Base-by-base conservation (phyloP, 139 green algal species). In the Chlorella vulgaris region DNA sequence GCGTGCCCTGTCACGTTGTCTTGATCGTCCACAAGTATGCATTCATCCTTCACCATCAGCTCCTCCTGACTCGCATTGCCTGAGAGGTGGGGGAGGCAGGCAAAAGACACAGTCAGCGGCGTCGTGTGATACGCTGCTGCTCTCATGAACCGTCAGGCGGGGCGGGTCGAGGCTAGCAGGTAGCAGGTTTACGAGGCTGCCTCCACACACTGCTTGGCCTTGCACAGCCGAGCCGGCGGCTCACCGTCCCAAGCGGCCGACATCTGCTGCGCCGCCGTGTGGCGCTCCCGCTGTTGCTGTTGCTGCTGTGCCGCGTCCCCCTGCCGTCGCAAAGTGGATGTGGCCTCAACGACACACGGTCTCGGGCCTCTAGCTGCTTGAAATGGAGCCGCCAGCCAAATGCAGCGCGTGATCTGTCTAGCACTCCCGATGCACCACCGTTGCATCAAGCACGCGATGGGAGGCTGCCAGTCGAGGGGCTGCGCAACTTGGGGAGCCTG, bases 1-100 rank as follows among this genome's bases (percentile, higher is more conserved):
- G 87, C 89, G 38, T 92, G 86, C 19, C 96, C 93, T 0, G 89
- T 73, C 21, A 98, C 87, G 10, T 81, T 50, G 75, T 99, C 96
- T 4, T 86, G 28, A n/a, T 94, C 88, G 63, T 99, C 86, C 31
- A 99, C 94, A 19, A 98, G 66, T 39, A 99, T 95, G 87, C 95
- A 98, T 69, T 95, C 86, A 70, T 98, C 95, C 61, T 86, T 87
- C 19, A 87, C 66, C 95, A 98, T 98, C 51, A 96, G 90, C 43
- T 97, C 94, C 47, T 93, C 74, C 85, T 98, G 94, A 6, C 73
- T 80, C 10, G 68, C 81, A 35, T 80, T 80, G 68, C 77, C 81
- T 81, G 76, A 35, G 35, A 0, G 40, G 47, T 15, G 15, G 47
- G 47, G 47, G 47, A 24, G 13, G 47, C 13, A 24, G 47, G 15